Evolutionary conservation across 441 rosid genomes (phyloP).

Genomic region (Jatropha podagrica): DNA sequence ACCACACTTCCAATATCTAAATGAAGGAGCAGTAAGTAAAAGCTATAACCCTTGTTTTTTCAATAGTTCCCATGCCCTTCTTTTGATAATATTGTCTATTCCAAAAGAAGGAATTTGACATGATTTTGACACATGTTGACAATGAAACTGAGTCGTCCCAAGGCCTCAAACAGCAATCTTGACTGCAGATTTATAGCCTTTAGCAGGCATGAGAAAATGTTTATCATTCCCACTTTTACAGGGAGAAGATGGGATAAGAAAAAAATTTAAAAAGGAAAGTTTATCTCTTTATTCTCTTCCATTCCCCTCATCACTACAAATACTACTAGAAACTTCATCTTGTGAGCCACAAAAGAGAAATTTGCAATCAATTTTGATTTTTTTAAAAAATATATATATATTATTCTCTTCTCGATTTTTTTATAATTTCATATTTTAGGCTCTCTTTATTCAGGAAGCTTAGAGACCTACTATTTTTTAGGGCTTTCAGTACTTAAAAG

Average conservation of each 20-base stretch:
- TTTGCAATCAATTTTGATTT: neutral
- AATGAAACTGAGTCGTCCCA: neutral
- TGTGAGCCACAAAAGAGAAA: neutral
- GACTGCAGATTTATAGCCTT: neutral
- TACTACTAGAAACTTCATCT: neutral
- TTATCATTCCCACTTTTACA: neutral
- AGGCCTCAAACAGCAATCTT: neutral
- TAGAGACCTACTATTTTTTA: too few species aligned
- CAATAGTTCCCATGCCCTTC: neutral
- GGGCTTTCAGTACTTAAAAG: neutral
- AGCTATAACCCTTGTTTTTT: neutral
- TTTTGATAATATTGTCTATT: neutral
- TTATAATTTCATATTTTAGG: neutral
- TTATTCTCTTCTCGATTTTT: neutral
- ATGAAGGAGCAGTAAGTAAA: neutral
- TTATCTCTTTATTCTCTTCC: neutral
- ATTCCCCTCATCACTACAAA: neutral
- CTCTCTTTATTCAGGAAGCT: neutral
- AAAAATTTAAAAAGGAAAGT: neutral
- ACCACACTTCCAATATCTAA: slow-evolving; percentile 1
- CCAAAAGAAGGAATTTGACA: neutral
- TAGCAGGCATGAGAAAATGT: neutral
- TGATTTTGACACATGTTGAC: neutral
- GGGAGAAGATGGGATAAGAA: neutral
- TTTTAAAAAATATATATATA: too few species aligned